Conservation (phyloP, 257 asterid species). For the Rhazya stricta region DNA sequence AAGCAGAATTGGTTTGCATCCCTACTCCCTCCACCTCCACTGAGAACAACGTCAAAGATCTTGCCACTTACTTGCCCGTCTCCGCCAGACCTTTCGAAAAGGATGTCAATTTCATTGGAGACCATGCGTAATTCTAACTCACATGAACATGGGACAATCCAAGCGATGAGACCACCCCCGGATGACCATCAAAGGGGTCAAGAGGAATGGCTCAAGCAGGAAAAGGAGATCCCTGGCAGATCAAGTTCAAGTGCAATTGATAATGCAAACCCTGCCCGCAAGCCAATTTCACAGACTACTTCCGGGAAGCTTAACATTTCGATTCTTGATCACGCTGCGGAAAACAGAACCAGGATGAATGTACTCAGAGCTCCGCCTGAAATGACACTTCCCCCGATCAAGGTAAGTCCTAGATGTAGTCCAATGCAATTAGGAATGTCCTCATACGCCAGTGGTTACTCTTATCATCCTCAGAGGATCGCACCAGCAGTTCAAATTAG, state of each 20-base stretch:
- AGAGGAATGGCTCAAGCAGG: constrained; percentile 26
- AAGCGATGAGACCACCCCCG: constrained; percentile 1
- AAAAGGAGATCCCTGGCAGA: neutral
- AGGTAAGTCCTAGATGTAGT: neutral
- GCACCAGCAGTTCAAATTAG: constrained; percentile 60
- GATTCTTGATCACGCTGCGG: neutral
- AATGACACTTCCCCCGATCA: neutral
- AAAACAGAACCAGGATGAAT: neutral
- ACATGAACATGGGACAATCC: constrained; percentile 9
- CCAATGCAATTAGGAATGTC: neutral
- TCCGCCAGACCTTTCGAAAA: neutral
- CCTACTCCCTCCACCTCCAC: constrained; percentile 54
- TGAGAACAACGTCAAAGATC: constrained; percentile 35
- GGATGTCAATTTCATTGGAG: neutral
- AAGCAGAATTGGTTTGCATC: constrained; percentile 28
- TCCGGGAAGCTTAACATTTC: neutral
- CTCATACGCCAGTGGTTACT: constrained; percentile 6
- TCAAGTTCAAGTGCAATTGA: neutral
- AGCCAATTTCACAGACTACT: neutral
- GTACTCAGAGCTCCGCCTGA: neutral
- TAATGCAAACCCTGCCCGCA: neutral
- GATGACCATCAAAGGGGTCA: constrained; percentile 14
- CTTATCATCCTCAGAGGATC: constrained; percentile 21
- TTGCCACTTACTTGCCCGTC: constrained; percentile 24
- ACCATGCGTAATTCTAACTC: neutral